Conservation (phyloP, 108 stramenopile species). For the Aurantiochytrium sp. region DNA sequence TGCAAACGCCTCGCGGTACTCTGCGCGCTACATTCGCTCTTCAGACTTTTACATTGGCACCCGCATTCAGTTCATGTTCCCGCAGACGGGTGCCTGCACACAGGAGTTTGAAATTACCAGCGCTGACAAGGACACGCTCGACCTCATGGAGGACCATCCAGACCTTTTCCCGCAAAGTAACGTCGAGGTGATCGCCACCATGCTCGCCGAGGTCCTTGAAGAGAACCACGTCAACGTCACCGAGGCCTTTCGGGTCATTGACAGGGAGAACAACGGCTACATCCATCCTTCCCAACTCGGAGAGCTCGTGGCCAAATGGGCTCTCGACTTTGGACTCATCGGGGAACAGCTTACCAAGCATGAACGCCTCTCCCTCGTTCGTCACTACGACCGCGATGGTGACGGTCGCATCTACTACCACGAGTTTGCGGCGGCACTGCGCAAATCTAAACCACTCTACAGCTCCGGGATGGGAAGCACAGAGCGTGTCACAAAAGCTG, state of each 20-base stretch:
- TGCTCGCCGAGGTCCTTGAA: neutral
- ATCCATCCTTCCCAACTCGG: neutral
- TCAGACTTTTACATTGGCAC: conserved; percentile 24
- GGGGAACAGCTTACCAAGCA: neutral
- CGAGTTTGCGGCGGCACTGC: neutral
- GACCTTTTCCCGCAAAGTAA: neutral
- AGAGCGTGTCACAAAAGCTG: neutral
- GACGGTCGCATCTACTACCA: conserved; percentile 12
- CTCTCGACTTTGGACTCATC: conserved; percentile 1
- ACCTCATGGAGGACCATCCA: conserved; percentile 5
- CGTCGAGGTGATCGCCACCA: neutral
- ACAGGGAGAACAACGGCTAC: neutral
- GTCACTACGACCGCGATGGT: conserved; percentile 10
- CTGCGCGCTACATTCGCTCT: conserved; percentile 19
- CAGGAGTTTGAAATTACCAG: neutral
- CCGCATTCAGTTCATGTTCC: conserved; percentile 18
- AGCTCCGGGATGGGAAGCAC: neutral
- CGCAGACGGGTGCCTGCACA: conserved; percentile 16
- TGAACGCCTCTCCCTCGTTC: neutral
- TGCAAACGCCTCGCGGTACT: neutral
- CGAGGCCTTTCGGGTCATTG: conserved; percentile 3
- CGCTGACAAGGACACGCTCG: neutral
- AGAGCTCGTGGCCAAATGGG: neutral
- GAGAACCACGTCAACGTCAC: conserved; percentile 8
- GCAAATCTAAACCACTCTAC: neutral